Conservation (phyloP, 73 alveolate genomes). For the Blepharisma stoltei region DNA sequence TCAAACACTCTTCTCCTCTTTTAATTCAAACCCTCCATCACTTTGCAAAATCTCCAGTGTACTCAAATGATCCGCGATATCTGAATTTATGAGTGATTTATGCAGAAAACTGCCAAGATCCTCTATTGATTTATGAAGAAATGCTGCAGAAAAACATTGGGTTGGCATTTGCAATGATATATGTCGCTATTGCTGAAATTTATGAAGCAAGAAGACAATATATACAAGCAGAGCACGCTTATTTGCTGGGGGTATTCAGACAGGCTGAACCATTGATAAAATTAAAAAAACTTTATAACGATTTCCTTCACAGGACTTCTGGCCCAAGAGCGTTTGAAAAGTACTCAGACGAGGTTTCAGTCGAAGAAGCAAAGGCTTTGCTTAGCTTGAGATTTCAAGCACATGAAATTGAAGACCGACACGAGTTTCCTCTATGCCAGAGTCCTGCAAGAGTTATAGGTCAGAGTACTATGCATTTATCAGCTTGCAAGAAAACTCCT, state of each 20-base stretch:
- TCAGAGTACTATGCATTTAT: background rate
- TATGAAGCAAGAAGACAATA: background rate
- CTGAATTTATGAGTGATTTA: background rate
- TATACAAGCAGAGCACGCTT: background rate
- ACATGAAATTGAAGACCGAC: background rate
- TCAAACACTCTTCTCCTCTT: background rate
- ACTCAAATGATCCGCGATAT: background rate
- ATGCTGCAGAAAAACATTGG: background rate
- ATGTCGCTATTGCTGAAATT: background rate
- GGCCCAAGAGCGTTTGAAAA: background rate
- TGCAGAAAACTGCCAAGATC: background rate
- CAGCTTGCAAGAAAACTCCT: conserved; percentile 1
- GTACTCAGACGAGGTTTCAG: background rate
- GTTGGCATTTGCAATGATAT: background rate
- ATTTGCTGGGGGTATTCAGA: background rate
- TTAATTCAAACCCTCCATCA: background rate
- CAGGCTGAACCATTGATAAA: background rate
- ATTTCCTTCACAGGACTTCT: background rate
- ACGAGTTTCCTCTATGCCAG: background rate
- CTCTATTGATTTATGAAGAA: background rate
- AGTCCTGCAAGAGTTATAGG: background rate
- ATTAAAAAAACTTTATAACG: background rate
- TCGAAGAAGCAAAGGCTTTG: background rate
- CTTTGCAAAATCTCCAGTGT: background rate
- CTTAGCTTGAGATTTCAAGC: background rate